Percentiles rank a stretch among this genome's conserved stretches.
These are phyloP conservation scores for Gremmenia infestans DNA, from an alignment of 2,329 filamentous ascomycete species.

Conservation along the genomic window DNA sequence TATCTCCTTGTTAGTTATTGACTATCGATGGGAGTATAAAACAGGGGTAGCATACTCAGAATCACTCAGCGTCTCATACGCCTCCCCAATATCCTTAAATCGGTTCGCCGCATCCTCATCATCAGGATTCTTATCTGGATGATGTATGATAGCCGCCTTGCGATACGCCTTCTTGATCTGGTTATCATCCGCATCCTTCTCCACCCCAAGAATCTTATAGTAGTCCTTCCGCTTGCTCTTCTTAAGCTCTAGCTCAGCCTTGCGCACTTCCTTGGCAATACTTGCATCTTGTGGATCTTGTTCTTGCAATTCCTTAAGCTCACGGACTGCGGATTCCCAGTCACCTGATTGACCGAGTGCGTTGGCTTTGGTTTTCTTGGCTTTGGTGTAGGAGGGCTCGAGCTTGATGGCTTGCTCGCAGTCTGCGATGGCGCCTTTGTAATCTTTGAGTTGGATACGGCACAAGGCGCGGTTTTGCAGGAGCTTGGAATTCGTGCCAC, in stretches of 20 bases:
- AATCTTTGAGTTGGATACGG: slow-evolving; percentile 78
- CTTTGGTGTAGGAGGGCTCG: slow-evolving; percentile 83
- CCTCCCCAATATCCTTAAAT: slow-evolving; percentile 98
- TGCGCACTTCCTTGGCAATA: slow-evolving; percentile 78
- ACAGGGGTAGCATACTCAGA: slow-evolving; percentile 62
- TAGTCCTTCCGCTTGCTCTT: slow-evolving; percentile 97
- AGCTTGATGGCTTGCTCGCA: slow-evolving; percentile 79
- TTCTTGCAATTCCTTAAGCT: slow-evolving; percentile 84
- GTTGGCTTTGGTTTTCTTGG: slow-evolving; percentile 89
- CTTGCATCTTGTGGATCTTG: slow-evolving; percentile 74
- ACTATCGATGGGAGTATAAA: background rate
- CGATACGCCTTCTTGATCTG: slow-evolving; percentile 97
- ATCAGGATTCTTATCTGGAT: slow-evolving; percentile 95
- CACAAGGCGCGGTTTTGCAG: slow-evolving; percentile 90
- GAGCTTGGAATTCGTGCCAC: slow-evolving; percentile 90
- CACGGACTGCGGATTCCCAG: slow-evolving; percentile 87
- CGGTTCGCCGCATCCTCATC: slow-evolving; percentile 78
- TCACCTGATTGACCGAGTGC: slow-evolving; percentile 77
- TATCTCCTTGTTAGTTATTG: slow-evolving; percentile 39
- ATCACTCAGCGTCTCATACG: slow-evolving; percentile 93
- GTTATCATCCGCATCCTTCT: slow-evolving; percentile 77
- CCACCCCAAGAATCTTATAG: slow-evolving; percentile 90
- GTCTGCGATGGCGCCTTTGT: slow-evolving; percentile 74
- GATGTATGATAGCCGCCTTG: slow-evolving; percentile 87
- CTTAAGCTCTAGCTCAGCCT: slow-evolving; percentile 92